Evolutionary conservation across 164 flowering plant species (phyloP).

Genomic region (Stephania yunnanensis): DNA sequence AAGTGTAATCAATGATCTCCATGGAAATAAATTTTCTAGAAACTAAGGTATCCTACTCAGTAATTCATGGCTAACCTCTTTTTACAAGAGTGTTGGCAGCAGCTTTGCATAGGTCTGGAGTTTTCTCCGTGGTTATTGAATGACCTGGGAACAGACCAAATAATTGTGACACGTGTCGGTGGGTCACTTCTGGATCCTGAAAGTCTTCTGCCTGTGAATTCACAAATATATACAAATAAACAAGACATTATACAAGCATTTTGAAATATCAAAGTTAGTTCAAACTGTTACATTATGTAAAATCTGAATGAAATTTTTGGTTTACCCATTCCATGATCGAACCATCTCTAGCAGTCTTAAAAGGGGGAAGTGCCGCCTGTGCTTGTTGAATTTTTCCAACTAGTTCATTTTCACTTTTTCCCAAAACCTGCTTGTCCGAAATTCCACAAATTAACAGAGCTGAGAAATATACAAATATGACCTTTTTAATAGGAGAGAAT

Average conservation of each 20-base stretch:
- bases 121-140: slow-evolving; percentile 59
- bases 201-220: slow-evolving; percentile 72
- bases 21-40: no score
- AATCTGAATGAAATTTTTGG: not conserved
- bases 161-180: slow-evolving; percentile 84
- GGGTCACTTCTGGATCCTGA: slow-evolving; percentile 75
- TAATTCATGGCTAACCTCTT: slow-evolving; percentile 48
- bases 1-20: no score
- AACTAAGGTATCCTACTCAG: no score
- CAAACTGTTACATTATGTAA: not conserved
- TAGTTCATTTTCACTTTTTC: slow-evolving; percentile 49
- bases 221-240: not conserved
- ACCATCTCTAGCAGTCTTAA: slow-evolving; percentile 75
- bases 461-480: not conserved
- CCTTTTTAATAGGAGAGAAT: not conserved
- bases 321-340: slow-evolving; percentile 95
- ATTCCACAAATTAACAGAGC: not conserved
- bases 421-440: slow-evolving; percentile 48
- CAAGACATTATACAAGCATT: not conserved
- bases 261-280: not conserved
- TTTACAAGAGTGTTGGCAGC: slow-evolving; percentile 62
- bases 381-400: slow-evolving; percentile 49
- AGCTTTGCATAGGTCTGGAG: slow-evolving; percentile 82
- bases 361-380: slow-evolving; percentile 52
- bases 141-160: slow-evolving; percentile 94